Conservation (phyloP, 2,329 filamentous ascomycete species). For the Penicillium concentricum region DNA sequence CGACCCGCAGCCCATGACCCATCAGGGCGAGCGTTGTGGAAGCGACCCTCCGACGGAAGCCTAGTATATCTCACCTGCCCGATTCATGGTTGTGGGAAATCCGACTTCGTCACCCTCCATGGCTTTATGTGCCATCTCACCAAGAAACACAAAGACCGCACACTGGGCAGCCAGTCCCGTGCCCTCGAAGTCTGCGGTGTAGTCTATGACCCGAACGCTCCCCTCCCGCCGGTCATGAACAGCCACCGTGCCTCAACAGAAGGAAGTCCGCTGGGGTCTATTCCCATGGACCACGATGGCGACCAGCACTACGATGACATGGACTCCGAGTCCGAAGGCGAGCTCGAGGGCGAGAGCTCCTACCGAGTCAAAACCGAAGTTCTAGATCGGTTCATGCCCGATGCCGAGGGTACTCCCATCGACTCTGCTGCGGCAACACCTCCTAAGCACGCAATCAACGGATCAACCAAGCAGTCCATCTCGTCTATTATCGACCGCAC, state of each 20-base stretch:
- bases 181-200: constrained; percentile 42
- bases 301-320: constrained; percentile 33
- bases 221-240: constrained; percentile 34
- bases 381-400: constrained; percentile 23
- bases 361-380: constrained; percentile 33
- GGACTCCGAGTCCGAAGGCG: constrained; percentile 30
- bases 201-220: constrained; percentile 39
- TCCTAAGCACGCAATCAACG: constrained; percentile 22
- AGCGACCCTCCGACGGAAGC: constrained; percentile 40
- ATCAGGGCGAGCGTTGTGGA: constrained; percentile 41
- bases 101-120: constrained; percentile 43
- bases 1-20: constrained; percentile 42
- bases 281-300: constrained; percentile 30
- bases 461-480: constrained; percentile 40
- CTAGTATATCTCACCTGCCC: constrained; percentile 42
- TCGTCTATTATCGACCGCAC: constrained; percentile 41
- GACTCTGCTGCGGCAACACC: constrained; percentile 13
- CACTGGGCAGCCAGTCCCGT: constrained; percentile 40
- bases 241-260: constrained; percentile 37
- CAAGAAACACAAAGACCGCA: constrained; percentile 44
- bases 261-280: constrained; percentile 33
- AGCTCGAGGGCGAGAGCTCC: constrained; percentile 23
- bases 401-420: constrained; percentile 10
- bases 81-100: constrained; percentile 39
- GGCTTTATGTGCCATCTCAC: constrained; percentile 46